Base-by-base conservation (phyloP, 2,329 filamentous ascomycete species). In the Bipolaris gigantea region DNA sequence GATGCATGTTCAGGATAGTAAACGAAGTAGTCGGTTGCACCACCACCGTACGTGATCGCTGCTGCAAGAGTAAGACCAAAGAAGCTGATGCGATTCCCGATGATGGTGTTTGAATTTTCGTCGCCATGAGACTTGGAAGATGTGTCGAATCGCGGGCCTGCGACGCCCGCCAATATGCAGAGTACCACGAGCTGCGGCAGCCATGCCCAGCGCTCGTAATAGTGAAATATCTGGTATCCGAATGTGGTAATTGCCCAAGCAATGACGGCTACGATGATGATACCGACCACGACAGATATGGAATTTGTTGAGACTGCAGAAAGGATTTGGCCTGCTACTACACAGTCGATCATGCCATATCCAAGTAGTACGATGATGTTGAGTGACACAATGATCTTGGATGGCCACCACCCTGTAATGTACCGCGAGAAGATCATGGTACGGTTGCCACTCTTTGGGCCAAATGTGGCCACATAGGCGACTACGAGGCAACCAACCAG, bases 191-290 rank as follows among this genome's bases (percentile, higher is more conserved):
- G 65, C 62, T 87, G 84, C 0, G 86, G 86, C 0, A 88, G 73
- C 79, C 85, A 88, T 1, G 85, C 84, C 65, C 83, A 87, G 67
- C 86, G 80, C 73, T 89, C 86, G 68, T 89, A 90, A 49, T 81
- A 78, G 65, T 89, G 86, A 69, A 90, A 88, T 40, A 85, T 75
- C 49, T 79, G 80, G 66, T 89, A 88, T 0, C 87, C 87, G 66
- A 89, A 88, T 0, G 84, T 85, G 1, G 85, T 85, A 38, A 89
- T 80, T 2, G 79, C 74, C 83, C 84, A 87, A 27, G 82, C 83
- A 33, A 88, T 81, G 21, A 87, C 62, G 1, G 84, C 83, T 11
- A 85, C 81, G 41, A 89, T 82, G 36, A 89, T 77, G 59, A 89
- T 88, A 61, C 87, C 86, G 1, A 89, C 86, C 32, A 83, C 80